Base-by-base conservation (phyloP, 345 rosid species). In the Gynandropsis gynandra region DNA sequence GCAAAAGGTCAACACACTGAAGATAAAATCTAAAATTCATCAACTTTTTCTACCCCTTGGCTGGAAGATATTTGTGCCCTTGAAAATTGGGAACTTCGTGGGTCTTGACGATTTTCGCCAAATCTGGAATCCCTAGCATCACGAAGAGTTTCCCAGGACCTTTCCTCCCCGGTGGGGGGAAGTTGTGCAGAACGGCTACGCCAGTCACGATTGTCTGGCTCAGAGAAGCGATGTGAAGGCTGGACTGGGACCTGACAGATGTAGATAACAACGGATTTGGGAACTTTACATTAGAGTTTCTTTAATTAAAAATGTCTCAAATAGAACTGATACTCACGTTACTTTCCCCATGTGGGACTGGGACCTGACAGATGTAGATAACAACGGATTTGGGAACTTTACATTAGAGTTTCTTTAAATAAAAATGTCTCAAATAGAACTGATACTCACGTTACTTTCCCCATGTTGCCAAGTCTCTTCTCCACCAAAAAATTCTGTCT, bases 201-300 rank as follows among this genome's bases (percentile, higher is more conserved):
- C 97, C 97, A 88, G 50, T 85, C 89, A 21, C 87, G 92, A 60
- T 73, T 69, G 68, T 88, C 97, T 49, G 75, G 75, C 70, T 85
- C 83, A 35, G 76, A 46, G 64, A 58, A 65, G 24, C 70, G 70
- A 40, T 44, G 5, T 16, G 70, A 16, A 7, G 70, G 18, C 1
- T 52, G 70, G 39, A 21, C 64, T 0, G 70, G 59, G 20, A 2
- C 64, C 69, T 65, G 31, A 21, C 38, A 32, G 20, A 50, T 55
- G 33, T 16, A 35, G 34, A 35, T 32, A 52, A 51, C 19, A 52
- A 51, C 19, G 51, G 32, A 58, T 38, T 19, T 44, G 37, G 49
- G 37, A 43, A 39, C 49, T 46, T 38, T 54, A 54, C 32, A 29
- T 19, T 46, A 5, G 10, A 13, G 34, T 51, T n/a, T n/a, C n/a